Conservation (phyloP, 1,284 basidiomycete species). For the Leccinum proximum region DNA sequence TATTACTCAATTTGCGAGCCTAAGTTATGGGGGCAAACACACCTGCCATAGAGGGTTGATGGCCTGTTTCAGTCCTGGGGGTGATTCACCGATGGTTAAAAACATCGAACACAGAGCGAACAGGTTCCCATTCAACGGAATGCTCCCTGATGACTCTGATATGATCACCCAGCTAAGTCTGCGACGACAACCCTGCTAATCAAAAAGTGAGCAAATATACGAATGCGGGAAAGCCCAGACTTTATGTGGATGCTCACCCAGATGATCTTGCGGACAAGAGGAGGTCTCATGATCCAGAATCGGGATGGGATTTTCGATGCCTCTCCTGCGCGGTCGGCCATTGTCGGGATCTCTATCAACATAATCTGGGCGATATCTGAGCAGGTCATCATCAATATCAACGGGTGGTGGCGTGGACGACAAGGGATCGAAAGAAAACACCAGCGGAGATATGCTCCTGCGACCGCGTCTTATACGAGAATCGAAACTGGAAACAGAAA, state of each 20-base stretch:
- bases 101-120: conserved; percentile 29
- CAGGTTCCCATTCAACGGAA: conserved; percentile 19
- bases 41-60: conserved; percentile 14
- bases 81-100: conserved; percentile 21
- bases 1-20: conserved; percentile 6
- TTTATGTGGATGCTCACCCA: conserved; percentile 13
- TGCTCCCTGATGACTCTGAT: conserved; percentile 23
- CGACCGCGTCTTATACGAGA: conserved; percentile 18
- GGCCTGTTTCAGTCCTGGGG: conserved; percentile 18
- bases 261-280: conserved; percentile 9
- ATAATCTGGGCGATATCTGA: conserved; percentile 12
- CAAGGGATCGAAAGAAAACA: conserved; percentile 18
- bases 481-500: conserved; percentile 7
- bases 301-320: conserved; percentile 6
- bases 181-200: conserved; percentile 6
- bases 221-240: neutral
- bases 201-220: conserved; percentile 2
- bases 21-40: conserved; percentile 4
- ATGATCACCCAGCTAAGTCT: conserved; percentile 11
- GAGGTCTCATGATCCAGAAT: conserved; percentile 4
- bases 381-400: conserved; percentile 16
- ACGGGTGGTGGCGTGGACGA: conserved; percentile 11
- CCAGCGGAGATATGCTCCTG: conserved; percentile 27
- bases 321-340: conserved; percentile 9
- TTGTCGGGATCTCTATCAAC: conserved; percentile 3